phyloP scores from a whole-genome alignment of 768 basidiomycete genomes.

The Phylloporus sp. region DNA sequence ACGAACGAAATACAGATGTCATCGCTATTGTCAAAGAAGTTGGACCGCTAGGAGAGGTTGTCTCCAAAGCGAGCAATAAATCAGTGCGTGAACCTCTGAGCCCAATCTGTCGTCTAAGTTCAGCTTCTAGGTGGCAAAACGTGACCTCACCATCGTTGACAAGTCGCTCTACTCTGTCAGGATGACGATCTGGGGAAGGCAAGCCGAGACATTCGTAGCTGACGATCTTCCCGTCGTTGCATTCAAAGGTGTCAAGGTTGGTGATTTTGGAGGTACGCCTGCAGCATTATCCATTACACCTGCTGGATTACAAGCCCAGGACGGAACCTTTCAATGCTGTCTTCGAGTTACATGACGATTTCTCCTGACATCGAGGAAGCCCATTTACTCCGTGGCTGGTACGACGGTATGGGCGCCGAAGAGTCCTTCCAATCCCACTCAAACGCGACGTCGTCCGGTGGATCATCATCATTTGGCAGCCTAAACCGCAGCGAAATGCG shows the following conservation, averaged over 20 bases:
- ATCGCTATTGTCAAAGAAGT: constrained; percentile 82
- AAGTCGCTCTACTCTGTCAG: constrained; percentile 71
- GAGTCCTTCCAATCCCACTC: constrained; percentile 71
- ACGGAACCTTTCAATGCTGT: constrained; percentile 78
- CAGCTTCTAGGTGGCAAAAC: constrained; percentile 65
- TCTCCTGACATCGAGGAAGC: constrained; percentile 93
- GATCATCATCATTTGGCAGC: constrained; percentile 34
- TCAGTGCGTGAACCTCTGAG: constrained; percentile 36
- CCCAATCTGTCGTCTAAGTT: constrained; percentile 1
- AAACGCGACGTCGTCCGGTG: constrained; percentile 35
- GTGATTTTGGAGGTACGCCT: constrained; percentile 76
- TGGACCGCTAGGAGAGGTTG: constrained; percentile 62
- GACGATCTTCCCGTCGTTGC: constrained; percentile 71
- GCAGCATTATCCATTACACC: neutral
- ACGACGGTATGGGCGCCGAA: constrained; percentile 61
- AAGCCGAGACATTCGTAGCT: constrained; percentile 75
- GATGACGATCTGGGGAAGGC: constrained; percentile 93
- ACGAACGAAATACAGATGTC: constrained; percentile 54
- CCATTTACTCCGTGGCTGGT: constrained; percentile 88
- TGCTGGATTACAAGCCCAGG: constrained; percentile 39
- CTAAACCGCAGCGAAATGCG: constrained; percentile 74
- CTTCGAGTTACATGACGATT: constrained; percentile 73
- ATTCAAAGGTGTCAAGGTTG: constrained; percentile 90
- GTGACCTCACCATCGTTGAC: constrained; percentile 88
- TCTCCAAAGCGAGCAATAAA: constrained; percentile 62